Conservation (phyloP, 106 monocot species). For the Ottelia alismoides region DNA sequence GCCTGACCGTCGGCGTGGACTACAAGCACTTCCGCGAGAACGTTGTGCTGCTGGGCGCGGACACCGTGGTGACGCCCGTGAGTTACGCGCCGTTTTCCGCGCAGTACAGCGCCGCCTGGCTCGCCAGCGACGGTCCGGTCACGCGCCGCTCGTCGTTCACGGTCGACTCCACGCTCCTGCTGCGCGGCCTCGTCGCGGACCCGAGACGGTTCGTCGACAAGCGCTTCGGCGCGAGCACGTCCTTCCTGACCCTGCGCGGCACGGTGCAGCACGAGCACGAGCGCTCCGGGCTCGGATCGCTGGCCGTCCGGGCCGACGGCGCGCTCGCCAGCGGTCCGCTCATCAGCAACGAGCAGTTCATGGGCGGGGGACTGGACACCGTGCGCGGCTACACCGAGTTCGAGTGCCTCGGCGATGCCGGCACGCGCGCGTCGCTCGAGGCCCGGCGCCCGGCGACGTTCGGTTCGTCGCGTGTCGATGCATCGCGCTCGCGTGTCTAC, state of each 20-base stretch:
- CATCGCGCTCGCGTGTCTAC: not conserved
- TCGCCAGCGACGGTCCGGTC: not conserved
- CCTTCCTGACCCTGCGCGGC: not conserved
- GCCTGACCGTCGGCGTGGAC: not conserved
- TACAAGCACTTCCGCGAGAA: not conserved
- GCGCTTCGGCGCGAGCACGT: not conserved
- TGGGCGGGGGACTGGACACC: not conserved
- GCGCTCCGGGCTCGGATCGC: no score
- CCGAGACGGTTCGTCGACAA: not conserved
- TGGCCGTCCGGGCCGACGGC: not conserved
- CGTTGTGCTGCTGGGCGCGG: not conserved
- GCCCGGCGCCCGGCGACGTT: not conserved
- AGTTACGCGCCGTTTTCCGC: not conserved
- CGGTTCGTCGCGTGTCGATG: not conserved
- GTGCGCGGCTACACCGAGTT: not conserved
- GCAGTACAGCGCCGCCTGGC: not conserved
- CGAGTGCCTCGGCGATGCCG: not conserved
- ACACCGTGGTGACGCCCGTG: not conserved
- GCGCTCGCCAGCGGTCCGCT: not conserved
- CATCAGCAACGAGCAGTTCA: not conserved
- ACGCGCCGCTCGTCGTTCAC: not conserved
- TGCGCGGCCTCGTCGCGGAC: not conserved
- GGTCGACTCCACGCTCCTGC: not conserved
- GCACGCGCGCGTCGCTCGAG: not conserved
- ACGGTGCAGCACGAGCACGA: not conserved